Evolutionary conservation across 441 rosid genomes (phyloP).

Genomic region (Arabidopsis hybrid): DNA sequence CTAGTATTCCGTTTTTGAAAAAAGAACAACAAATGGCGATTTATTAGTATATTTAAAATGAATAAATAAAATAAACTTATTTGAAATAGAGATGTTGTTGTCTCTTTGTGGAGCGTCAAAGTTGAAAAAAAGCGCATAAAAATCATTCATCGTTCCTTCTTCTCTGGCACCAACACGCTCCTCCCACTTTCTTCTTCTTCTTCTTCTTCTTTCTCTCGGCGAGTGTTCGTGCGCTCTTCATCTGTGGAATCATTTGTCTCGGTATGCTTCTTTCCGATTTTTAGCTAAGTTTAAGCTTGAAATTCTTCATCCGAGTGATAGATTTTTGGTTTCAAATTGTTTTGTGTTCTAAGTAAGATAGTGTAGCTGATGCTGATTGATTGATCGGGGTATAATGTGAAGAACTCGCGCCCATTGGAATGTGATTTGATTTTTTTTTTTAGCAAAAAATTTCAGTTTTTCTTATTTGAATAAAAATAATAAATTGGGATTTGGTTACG

Average conservation of each 20-base stretch:
- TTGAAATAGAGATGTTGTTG: conserved; percentile 26
- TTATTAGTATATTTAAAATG: background rate
- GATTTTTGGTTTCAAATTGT: background rate
- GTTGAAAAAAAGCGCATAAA: conserved; percentile 44
- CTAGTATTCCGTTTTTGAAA: conserved; percentile 34
- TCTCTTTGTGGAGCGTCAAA: conserved; percentile 50
- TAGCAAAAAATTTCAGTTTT: background rate
- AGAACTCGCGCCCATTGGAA: background rate
- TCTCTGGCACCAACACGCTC: conserved; percentile 46
- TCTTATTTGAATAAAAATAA: conserved; percentile 3
- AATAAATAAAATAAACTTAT: background rate
- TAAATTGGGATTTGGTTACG: background rate
- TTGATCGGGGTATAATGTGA: background rate
- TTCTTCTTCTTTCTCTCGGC: background rate
- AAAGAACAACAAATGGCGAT: conserved; percentile 9
- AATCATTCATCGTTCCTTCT: conserved; percentile 45
- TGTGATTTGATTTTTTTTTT: conserved; percentile 1
- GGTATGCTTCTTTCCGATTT: conserved; percentile 20
- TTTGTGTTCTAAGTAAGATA: background rate
- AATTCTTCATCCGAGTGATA: too few relatives aligned
- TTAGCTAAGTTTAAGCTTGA: background rate
- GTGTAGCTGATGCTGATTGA: conserved; percentile 21
- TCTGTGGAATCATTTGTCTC: conserved; percentile 5
- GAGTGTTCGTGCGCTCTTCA: background rate
- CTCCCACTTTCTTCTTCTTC: conserved; percentile 46